These are phyloP conservation scores for Nyssa sinensis DNA, from an alignment of 148 eudicot genomes.

Conservation along the genomic window DNA sequence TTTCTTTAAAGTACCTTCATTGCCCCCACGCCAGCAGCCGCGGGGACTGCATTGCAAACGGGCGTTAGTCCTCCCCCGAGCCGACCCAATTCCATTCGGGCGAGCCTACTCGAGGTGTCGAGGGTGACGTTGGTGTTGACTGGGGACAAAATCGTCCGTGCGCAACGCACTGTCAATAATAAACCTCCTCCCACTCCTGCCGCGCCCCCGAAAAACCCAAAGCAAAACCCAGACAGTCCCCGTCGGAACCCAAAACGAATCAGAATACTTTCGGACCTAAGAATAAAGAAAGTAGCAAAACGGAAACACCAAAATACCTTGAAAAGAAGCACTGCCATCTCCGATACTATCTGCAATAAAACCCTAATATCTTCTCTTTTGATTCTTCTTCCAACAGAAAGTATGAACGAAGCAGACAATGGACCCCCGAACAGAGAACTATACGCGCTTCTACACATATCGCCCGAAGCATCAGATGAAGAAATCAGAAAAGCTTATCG, in stretches of 20 bases:
- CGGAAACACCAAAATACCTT: not conserved
- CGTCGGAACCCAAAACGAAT: not conserved
- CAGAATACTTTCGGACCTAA: not conserved
- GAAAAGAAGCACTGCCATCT: too few species aligned
- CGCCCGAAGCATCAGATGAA: constrained; percentile 88
- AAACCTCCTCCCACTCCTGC: too few species aligned
- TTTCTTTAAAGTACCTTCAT: too few species aligned
- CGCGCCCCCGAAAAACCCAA: too few species aligned
- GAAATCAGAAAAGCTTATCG: constrained; percentile 96
- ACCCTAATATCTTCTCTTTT: constrained; percentile 7
- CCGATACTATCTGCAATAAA: not conserved
- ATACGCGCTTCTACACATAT: constrained; percentile 78
- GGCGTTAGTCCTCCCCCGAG: too few species aligned
- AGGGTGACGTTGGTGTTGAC: too few species aligned
- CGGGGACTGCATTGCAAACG: too few species aligned
- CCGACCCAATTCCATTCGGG: too few species aligned
- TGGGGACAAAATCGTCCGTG: too few species aligned
- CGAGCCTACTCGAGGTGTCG: too few species aligned
- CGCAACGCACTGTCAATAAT: too few species aligned
- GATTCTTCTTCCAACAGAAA: constrained; percentile 9
- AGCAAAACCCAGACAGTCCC: not conserved
- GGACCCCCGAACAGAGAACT: constrained; percentile 56
- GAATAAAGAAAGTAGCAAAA: not conserved
- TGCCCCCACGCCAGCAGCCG: too few species aligned
- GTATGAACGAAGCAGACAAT: constrained; percentile 37